These are phyloP conservation scores for grape (Vitis vinifera) DNA, from an alignment of 164 flowering plant species.

Conservation along the genomic window DNA sequence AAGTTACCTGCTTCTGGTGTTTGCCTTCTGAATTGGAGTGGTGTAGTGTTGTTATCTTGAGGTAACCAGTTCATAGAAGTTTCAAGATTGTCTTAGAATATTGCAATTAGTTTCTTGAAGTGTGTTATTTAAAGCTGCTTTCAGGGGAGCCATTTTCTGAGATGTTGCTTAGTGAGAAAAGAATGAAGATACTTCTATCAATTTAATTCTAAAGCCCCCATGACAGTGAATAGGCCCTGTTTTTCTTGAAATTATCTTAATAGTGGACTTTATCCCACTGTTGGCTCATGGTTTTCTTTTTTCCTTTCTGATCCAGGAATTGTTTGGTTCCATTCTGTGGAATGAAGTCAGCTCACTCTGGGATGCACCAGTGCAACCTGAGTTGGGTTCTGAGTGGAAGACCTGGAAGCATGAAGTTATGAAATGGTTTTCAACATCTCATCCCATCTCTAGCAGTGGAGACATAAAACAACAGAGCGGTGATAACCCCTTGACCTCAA, in stretches of 20 bases:
- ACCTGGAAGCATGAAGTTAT: conserved; percentile 84
- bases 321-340: conserved; percentile 70
- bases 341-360: conserved; percentile 55
- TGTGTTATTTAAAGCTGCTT: not conserved
- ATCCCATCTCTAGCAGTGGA: conserved; percentile 36
- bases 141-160: not conserved
- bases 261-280: not conserved
- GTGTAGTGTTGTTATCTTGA: too few relatives aligned
- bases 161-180: not conserved
- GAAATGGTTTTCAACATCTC: conserved; percentile 71
- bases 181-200: not conserved
- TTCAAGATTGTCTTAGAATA: too few relatives aligned
- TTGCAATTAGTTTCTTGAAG: not conserved
- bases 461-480: conserved; percentile 36
- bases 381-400: conserved; percentile 68
- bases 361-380: conserved; percentile 56
- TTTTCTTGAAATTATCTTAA: not conserved
- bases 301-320: conserved; percentile 53
- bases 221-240: not conserved
- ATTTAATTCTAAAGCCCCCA: not conserved
- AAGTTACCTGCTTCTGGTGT: too few relatives aligned
- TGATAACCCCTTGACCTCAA: conserved; percentile 32
- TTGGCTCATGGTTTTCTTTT: conserved; percentile 7
- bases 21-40: too few relatives aligned
- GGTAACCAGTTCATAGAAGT: too few relatives aligned